These are phyloP conservation scores for Arabidopsis arenosa DNA, from an alignment of 345 rosid genomes.

Conservation along the genomic window DNA sequence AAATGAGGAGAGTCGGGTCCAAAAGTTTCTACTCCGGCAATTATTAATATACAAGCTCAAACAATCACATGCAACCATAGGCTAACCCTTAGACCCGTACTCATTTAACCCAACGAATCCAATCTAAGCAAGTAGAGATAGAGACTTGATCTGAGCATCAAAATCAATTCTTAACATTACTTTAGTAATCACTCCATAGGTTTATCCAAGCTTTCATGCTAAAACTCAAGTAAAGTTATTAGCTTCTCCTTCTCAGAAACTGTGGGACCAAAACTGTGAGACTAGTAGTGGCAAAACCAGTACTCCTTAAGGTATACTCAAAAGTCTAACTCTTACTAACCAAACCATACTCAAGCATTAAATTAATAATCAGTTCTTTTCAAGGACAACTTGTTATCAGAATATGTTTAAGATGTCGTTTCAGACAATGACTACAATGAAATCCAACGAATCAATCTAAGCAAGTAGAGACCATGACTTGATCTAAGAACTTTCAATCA, in stretches of 20 bases:
- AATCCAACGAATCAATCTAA: neutral
- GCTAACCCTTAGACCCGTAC: constrained; percentile 1
- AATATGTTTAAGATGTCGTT: neutral
- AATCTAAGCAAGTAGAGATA: no score
- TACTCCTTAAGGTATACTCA: neutral
- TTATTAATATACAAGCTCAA: constrained; percentile 12
- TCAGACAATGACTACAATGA: neutral
- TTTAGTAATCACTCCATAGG: neutral
- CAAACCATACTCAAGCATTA: neutral
- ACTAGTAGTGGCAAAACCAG: neutral
- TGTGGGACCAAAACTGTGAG: neutral
- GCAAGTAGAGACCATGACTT: neutral
- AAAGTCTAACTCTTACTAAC: neutral
- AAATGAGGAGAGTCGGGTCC: neutral
- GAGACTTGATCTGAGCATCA: neutral
- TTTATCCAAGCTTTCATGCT: neutral
- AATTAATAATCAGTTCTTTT: neutral
- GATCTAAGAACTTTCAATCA: no score
- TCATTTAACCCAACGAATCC: neutral
- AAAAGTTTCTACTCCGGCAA: neutral
- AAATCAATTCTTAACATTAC: neutral
- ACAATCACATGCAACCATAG: constrained; percentile 14
- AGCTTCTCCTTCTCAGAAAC: neutral
- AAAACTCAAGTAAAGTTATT: neutral
- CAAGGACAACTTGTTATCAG: neutral